Base-by-base conservation (phyloP, 306 rosid species). In the Malus sylvestris region DNA sequence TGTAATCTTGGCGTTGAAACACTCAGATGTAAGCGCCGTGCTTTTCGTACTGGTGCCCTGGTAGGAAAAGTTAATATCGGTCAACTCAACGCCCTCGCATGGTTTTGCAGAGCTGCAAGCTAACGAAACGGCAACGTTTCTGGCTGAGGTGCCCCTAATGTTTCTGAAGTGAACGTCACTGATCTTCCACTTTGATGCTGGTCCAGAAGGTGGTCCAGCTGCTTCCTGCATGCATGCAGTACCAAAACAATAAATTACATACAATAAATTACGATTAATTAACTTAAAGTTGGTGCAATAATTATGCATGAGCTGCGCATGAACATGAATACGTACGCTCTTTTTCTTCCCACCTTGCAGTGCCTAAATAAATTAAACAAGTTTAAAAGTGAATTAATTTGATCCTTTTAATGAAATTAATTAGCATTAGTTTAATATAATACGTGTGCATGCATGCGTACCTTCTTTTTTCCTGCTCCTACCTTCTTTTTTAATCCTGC, bases 91-190 rank as follows among this genome's bases (percentile, higher is more conserved):
- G 4, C 64, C 83, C 1, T 72, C 63, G 55, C 97, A 92, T 0
- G 97, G 97, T 27, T 79, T 67, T 32, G 0, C 5, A 1, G 72
- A 14, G 70, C 97, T 92, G 78, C 97, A 92, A 20, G 71, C 80
- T 11, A 92, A 76, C 19, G 88, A 77, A 13, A 92, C 83, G 0
- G 86, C 86, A 16, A 83, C 25, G 27, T 87, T 84, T 10, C 90
- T 76, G 13, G 32, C 14, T 4, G 96, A 79, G 0, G 89, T 78
- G 25, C 97, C 97, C 10, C 10, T 80, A 8, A 92, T 87, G 65
- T 78, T 84, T 52, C 73, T 88, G 87, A 92, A 92, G 78, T 84
- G 96, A 11, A 87, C 78, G 25, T 88, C 75, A 3, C 86, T 84
- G 1, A 89, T 70, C 91, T 87, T 87, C 90, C 93, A 88, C 49